phyloP scores from a whole-genome alignment of 176 grass and related monocot species.

The bread wheat (Triticum aestivum) region DNA sequence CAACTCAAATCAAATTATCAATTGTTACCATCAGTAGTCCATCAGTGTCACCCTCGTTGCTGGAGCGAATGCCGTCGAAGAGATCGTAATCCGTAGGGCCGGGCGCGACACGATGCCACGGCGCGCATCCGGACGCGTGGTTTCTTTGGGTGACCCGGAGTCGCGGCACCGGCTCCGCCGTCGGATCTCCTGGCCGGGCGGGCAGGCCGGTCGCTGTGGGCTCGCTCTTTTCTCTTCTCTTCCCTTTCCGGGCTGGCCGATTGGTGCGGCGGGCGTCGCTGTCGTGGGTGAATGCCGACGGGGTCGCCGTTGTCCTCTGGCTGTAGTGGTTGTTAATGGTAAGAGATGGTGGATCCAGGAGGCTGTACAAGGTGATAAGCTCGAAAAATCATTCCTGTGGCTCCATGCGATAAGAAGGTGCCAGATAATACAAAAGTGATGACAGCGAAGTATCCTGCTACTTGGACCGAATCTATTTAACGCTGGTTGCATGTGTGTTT shows the following conservation, averaged over 20 bases:
- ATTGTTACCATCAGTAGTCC: not conserved
- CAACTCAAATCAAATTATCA: not conserved
- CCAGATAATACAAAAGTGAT: not conserved
- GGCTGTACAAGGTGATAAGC: not conserved
- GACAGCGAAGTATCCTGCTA: too few relatives aligned
- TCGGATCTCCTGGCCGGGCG: not conserved
- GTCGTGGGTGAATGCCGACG: not conserved
- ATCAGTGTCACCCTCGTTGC: not conserved
- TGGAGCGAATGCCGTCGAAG: not conserved
- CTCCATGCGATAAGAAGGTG: constrained; percentile 22
- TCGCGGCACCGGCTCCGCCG: not conserved
- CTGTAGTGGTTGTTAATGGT: not conserved
- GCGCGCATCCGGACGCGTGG: not conserved
- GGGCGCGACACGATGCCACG: not conserved
- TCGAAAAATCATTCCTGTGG: not conserved
- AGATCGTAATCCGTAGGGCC: constrained; percentile 3
- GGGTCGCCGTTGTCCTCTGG: not conserved
- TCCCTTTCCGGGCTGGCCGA: not conserved
- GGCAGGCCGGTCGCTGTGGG: not conserved
- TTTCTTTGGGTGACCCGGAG: not conserved
- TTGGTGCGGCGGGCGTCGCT: not conserved
- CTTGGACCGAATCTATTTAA: too few relatives aligned
- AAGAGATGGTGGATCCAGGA: not conserved
- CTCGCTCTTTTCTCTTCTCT: not conserved
- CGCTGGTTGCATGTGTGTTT: too few relatives aligned